phyloP scores from a whole-genome alignment of 1,284 basidiomycete species.

The Cryptococcus hybrid region DNA sequence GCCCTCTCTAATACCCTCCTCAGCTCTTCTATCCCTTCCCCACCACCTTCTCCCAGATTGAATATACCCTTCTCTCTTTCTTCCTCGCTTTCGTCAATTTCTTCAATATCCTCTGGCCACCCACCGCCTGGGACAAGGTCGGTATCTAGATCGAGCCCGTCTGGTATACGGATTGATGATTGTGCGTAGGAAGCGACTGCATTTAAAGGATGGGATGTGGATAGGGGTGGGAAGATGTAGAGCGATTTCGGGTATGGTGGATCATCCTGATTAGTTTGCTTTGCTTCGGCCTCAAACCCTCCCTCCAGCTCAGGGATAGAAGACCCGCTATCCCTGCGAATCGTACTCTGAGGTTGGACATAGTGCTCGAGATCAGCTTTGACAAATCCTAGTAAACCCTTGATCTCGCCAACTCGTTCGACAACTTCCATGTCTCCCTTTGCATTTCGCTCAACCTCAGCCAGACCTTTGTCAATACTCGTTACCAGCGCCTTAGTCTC shows the following conservation, averaged over 20 bases:
- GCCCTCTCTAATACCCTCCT: constrained; percentile 45
- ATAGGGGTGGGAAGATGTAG: constrained; percentile 80
- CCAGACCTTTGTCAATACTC: constrained; percentile 59
- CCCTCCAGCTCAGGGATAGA: constrained; percentile 41
- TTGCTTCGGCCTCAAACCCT: constrained; percentile 37
- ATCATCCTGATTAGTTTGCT: constrained; percentile 6
- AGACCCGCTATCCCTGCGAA: constrained; percentile 25
- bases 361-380: constrained; percentile 64
- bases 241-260: constrained; percentile 74
- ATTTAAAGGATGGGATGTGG: constrained; percentile 76
- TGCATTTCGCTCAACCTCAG: constrained; percentile 57
- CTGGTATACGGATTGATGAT: constrained; percentile 72
- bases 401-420: constrained; percentile 81
- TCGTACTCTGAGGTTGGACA: constrained; percentile 6
- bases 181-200: constrained; percentile 80
- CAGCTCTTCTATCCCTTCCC: constrained; percentile 50
- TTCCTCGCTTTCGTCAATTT: constrained; percentile 36
- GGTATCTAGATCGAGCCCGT: constrained; percentile 76
- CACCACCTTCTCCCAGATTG: constrained; percentile 41
- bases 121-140: constrained; percentile 67
- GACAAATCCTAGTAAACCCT: constrained; percentile 77
- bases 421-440: constrained; percentile 75
- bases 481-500: constrained; percentile 64
- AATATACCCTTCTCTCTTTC: constrained; percentile 34
- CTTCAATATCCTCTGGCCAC: constrained; percentile 22